These are phyloP conservation scores for Pisolithus marmoratus DNA, from an alignment of 768 basidiomycete species.

Conservation along the genomic window DNA sequence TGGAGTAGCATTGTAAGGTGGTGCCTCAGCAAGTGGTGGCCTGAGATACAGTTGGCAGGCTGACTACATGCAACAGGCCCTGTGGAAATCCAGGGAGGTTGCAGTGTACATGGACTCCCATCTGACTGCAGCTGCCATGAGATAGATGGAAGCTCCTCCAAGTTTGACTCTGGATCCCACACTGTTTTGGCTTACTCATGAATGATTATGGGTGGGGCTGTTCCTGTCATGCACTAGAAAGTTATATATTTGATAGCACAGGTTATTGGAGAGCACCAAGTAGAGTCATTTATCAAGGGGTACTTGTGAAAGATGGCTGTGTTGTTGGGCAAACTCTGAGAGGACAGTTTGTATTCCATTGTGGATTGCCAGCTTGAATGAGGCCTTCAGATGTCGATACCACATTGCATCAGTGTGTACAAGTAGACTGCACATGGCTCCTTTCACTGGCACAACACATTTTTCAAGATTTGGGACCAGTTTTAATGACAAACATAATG, in stretches of 20 bases:
- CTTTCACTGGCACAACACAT: no score
- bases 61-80: neutral
- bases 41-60: no score
- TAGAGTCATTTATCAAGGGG: neutral
- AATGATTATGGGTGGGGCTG: neutral
- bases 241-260: neutral
- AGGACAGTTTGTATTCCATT: no score
- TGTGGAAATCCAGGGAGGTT: constrained; percentile 8
- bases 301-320: no score
- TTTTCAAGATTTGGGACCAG: no score
- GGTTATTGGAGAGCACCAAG: neutral
- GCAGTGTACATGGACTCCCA: neutral
- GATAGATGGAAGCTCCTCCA: neutral
- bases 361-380: no score
- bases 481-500: no score
- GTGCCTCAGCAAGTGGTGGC: no score
- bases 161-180: neutral
- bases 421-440: no score
- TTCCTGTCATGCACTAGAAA: neutral
- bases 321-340: no score
- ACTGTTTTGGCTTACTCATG: neutral
- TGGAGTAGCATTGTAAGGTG: constrained; percentile 25
- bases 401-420: no score
- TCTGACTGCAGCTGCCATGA: neutral
- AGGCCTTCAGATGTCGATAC: no score